phyloP scores from a whole-genome alignment of 768 basidiomycete genomes.

The Psilocybe subaeruginosa region DNA sequence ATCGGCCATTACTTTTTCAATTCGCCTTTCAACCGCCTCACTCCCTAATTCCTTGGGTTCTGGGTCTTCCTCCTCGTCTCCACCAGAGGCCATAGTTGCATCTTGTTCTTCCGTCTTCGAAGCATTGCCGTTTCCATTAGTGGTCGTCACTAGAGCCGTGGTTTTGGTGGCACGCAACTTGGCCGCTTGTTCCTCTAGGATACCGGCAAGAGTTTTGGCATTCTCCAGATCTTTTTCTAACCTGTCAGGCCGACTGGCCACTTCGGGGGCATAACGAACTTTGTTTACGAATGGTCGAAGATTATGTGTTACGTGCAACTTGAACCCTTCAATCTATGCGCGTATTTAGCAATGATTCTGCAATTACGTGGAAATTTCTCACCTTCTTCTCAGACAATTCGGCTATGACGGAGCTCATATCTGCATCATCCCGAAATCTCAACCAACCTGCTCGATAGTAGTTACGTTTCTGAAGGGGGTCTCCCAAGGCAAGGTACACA shows the following conservation, averaged over 20 bases:
- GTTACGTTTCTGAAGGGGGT: constrained; percentile 90
- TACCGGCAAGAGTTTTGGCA: constrained; percentile 68
- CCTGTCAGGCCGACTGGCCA: constrained; percentile 79
- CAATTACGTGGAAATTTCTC: constrained; percentile 18
- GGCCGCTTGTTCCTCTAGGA: constrained; percentile 74
- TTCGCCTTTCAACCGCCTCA: constrained; percentile 79
- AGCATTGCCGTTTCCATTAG: constrained; percentile 26
- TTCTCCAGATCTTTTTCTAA: constrained; percentile 82
- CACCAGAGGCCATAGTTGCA: constrained; percentile 30
- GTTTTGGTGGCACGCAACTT: constrained; percentile 48
- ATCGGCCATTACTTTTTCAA: constrained; percentile 76
- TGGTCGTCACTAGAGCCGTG: constrained; percentile 22
- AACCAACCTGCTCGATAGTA: constrained; percentile 97
- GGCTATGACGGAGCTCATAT: constrained; percentile 73
- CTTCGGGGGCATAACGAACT: constrained; percentile 80
- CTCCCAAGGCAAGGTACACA: constrained; percentile 87
- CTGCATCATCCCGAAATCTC: constrained; percentile 81
- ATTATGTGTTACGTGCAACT: constrained; percentile 86
- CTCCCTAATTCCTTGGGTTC: constrained; percentile 70
- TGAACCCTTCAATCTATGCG: constrained; percentile 89
- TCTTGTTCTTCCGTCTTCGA: constrained; percentile 29
- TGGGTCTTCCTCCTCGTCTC: constrained; percentile 51
- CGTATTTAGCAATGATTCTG: constrained; percentile 1
- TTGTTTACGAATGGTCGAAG: constrained; percentile 77
- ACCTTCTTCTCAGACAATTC: constrained; percentile 89